phyloP scores from a whole-genome alignment of 345 rosid genomes.

The Citrus australasica region DNA sequence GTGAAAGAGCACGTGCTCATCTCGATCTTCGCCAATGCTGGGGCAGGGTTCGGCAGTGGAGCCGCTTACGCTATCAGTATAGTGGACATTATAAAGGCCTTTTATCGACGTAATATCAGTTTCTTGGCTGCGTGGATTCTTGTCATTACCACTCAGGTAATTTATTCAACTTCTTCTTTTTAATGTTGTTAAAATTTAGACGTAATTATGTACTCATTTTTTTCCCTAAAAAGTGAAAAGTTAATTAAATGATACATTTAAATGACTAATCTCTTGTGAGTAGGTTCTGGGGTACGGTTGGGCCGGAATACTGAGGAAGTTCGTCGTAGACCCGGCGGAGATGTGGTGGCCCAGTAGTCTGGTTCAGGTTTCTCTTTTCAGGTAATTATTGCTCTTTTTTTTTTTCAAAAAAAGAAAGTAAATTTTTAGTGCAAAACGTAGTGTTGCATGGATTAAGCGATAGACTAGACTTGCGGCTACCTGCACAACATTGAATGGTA shows the following conservation, averaged over 20 bases:
- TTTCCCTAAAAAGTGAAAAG: fast-evolving
- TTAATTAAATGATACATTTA: no score
- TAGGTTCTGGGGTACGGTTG: slow-evolving; percentile 68
- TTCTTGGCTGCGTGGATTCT: slow-evolving; percentile 60
- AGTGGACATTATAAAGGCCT: slow-evolving; percentile 50
- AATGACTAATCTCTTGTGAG: not conserved
- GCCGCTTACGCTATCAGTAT: slow-evolving; percentile 58
- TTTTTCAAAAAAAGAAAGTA: no score
- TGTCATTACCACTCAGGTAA: slow-evolving; percentile 59
- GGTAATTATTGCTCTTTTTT: slow-evolving; percentile 24
- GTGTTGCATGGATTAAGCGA: not conserved
- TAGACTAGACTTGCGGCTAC: no score
- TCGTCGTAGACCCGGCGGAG: slow-evolving; percentile 59
- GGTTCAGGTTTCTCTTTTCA: slow-evolving; percentile 60
- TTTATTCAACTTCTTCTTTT: not conserved
- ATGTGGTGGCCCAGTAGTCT: slow-evolving; percentile 76
- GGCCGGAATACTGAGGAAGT: slow-evolving; percentile 64
- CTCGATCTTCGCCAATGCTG: slow-evolving; percentile 57
- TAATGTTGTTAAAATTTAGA: no score
- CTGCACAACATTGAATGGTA: not conserved
- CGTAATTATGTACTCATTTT: no score
- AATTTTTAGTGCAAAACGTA: no score
- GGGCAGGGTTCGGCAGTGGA: slow-evolving; percentile 47
- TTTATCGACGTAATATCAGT: slow-evolving; percentile 50
- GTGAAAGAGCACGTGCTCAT: slow-evolving; percentile 50